phyloP scores from a whole-genome alignment of 1,284 basidiomycete species.

The Exobasidium cylindrosporum region DNA sequence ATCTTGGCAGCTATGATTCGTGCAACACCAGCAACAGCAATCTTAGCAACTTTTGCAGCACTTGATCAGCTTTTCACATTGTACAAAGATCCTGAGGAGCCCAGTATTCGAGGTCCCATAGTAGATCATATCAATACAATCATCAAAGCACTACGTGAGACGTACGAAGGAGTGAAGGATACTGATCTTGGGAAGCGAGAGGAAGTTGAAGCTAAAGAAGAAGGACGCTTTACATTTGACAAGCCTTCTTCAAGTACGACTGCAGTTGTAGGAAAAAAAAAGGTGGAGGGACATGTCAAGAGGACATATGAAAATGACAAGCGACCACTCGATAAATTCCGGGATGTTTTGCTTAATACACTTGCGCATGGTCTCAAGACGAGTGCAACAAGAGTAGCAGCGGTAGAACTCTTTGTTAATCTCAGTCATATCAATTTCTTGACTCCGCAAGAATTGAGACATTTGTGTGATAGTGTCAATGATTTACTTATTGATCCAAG shows the following conservation, averaged over 20 bases:
- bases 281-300: not conserved
- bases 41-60: conserved; percentile 28
- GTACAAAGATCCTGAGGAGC: conserved; percentile 74
- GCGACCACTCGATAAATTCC: conserved; percentile 39
- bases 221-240: conserved; percentile 9
- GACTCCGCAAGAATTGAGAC: conserved; percentile 70
- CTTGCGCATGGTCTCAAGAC: conserved; percentile 39
- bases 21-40: conserved; percentile 31
- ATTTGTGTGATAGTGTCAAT: conserved; percentile 73
- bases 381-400: conserved; percentile 27
- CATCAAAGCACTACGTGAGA: conserved; percentile 34
- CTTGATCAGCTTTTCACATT: conserved; percentile 60
- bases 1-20: conserved; percentile 32
- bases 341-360: conserved; percentile 33
- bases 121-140: conserved; percentile 57
- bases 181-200: not conserved
- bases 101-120: conserved; percentile 70
- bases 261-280: not conserved
- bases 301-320: conserved; percentile 36
- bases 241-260: not conserved
- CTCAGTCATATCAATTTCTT: conserved; percentile 59
- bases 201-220: conserved; percentile 1
- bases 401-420: conserved; percentile 35
- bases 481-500: conserved; percentile 65
- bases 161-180: conserved; percentile 18